phyloP scores from a whole-genome alignment of 2,329 filamentous ascomycete species.

The Escovopsis sp. region DNA sequence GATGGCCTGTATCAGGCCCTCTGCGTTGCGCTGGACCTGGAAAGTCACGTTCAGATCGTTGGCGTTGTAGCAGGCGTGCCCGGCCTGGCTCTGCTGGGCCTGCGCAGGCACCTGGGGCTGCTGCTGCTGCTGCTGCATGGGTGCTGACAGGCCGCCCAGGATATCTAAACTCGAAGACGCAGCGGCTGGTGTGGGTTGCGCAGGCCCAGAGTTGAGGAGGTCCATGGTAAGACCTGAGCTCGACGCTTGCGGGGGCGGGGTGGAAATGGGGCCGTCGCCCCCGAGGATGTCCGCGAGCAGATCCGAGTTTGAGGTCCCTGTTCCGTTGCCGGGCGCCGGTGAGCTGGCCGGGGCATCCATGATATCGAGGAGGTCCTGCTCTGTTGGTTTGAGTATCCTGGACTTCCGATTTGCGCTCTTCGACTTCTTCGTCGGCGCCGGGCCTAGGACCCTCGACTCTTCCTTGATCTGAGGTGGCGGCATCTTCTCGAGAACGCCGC shows the following conservation, averaged over 20 bases:
- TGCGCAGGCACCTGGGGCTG: constrained; percentile 21
- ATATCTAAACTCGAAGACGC: constrained; percentile 32
- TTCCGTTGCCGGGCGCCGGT: constrained; percentile 34
- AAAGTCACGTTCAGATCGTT: constrained; percentile 73
- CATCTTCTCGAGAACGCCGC: constrained; percentile 93
- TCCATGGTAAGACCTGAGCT: constrained; percentile 48
- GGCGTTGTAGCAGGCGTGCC: constrained; percentile 65
- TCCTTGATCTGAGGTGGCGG: constrained; percentile 93
- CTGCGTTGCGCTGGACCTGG: constrained; percentile 68
- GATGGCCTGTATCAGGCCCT: constrained; percentile 64
- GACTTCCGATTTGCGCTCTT: constrained; percentile 61
- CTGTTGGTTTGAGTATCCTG: constrained; percentile 67
- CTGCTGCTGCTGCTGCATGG: constrained; percentile 31
- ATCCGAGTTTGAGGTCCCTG: constrained; percentile 61
- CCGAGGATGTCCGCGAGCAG: constrained; percentile 85
- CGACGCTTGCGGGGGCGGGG: constrained; percentile 36
- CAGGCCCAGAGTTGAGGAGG: constrained; percentile 48
- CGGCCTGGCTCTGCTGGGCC: constrained; percentile 23
- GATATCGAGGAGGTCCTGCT: constrained; percentile 84
- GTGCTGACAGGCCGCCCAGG: constrained; percentile 30
- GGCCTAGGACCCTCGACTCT: constrained; percentile 78
- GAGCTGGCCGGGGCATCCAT: constrained; percentile 59
- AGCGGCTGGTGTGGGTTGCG: constrained; percentile 19
- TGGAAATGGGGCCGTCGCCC: constrained; percentile 33
- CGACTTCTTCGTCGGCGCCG: constrained; percentile 51